Evolutionary conservation across 2,329 filamentous ascomycete species (phyloP).

Genomic region (Epichloe sp.): DNA sequence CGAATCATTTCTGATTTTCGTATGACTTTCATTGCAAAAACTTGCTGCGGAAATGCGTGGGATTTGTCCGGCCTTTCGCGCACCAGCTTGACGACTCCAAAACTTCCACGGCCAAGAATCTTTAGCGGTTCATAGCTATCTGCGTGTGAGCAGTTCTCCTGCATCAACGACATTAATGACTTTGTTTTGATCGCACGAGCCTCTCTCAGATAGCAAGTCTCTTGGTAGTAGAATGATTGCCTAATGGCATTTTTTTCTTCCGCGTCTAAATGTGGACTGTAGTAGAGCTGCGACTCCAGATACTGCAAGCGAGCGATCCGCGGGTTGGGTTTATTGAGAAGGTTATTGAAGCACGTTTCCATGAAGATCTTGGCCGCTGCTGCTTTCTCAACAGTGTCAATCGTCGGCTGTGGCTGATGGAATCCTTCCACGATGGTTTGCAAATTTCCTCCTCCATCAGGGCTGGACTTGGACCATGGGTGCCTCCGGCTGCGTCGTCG

Average conservation of each 20-base stretch:
- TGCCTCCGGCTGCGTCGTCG: slow-evolving; percentile 18
- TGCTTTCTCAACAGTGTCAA: slow-evolving; percentile 58
- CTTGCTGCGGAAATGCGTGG: slow-evolving; percentile 28
- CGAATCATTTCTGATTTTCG: slow-evolving; percentile 86
- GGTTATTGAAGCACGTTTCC: slow-evolving; percentile 70
- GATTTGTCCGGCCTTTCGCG: slow-evolving; percentile 41
- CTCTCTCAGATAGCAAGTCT: slow-evolving; percentile 65
- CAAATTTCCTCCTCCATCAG: slow-evolving; percentile 19
- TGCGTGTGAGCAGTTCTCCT: slow-evolving; percentile 7
- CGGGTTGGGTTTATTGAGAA: slow-evolving; percentile 36
- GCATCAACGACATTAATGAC: slow-evolving; percentile 5
- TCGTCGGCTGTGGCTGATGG: slow-evolving; percentile 18
- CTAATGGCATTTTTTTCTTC: slow-evolving; percentile 42
- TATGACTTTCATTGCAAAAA: slow-evolving; percentile 97
- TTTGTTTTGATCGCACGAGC: slow-evolving; percentile 46
- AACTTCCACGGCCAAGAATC: slow-evolving; percentile 83
- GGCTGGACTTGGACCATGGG: slow-evolving; percentile 23
- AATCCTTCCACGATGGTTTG: slow-evolving; percentile 22
- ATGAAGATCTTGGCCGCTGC: slow-evolving; percentile 76
- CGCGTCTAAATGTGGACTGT: slow-evolving; percentile 35
- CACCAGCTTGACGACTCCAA: slow-evolving; percentile 81
- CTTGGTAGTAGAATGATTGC: slow-evolving; percentile 48
- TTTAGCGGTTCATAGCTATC: slow-evolving; percentile 62
- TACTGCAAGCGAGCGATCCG: slow-evolving; percentile 20
- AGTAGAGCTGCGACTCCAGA: slow-evolving; percentile 39